Percentiles rank a stretch among this genome's conserved stretches.
Evolutionary conservation across 192 early-diverging fungal genomes (phyloP).

Genomic region (Coemansia sp.): DNA sequence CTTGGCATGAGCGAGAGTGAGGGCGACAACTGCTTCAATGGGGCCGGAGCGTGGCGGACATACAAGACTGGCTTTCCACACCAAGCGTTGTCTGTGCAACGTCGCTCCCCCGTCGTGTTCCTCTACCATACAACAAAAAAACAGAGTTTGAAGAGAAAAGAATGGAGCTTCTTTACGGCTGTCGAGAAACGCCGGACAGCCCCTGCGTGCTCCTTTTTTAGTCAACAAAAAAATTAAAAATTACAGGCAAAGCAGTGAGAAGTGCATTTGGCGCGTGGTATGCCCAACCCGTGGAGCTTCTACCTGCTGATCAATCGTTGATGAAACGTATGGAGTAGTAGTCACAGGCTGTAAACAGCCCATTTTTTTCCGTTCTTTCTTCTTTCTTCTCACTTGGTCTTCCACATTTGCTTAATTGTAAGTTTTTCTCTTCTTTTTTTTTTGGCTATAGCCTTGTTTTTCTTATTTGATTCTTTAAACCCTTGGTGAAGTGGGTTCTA

Average conservation of each 20-base stretch:
- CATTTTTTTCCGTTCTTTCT: neutral
- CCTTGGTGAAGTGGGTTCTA: neutral
- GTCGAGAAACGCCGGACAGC: neutral
- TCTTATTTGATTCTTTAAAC: neutral
- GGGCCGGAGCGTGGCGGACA: neutral
- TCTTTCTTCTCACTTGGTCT: constrained; percentile 1
- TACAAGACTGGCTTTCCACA: neutral
- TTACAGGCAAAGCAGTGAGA: neutral
- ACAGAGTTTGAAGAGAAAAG: neutral
- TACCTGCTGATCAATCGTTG: neutral
- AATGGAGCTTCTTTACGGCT: neutral
- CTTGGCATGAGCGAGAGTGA: neutral
- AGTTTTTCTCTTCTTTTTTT: neutral
- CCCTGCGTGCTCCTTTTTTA: neutral
- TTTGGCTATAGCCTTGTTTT: neutral
- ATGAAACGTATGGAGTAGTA: neutral
- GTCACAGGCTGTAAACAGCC: neutral
- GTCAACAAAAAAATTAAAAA: neutral
- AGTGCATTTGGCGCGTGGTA: neutral
- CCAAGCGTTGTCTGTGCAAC: neutral
- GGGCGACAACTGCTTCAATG: neutral
- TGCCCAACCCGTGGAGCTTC: neutral
- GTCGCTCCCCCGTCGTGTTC: neutral
- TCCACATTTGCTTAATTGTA: neutral
- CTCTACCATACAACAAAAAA: neutral